phyloP scores from a whole-genome alignment of 1,284 basidiomycete species.

The Wolfiporia cocos region DNA sequence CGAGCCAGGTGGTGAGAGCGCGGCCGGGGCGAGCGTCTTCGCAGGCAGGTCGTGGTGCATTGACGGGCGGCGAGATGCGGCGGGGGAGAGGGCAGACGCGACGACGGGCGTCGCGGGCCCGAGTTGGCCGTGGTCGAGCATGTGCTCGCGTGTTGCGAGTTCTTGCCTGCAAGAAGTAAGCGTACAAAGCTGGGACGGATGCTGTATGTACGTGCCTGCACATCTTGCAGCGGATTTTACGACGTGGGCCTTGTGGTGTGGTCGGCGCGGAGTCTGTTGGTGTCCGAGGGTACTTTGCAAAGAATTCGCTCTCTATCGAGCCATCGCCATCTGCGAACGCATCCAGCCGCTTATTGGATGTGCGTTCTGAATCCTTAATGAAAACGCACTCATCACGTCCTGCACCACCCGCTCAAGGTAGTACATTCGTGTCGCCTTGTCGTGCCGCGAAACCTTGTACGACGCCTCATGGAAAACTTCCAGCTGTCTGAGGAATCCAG shows the following conservation, averaged over 20 bases:
- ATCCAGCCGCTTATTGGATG: conserved; percentile 11
- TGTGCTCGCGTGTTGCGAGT: conserved; percentile 83
- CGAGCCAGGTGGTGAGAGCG: conserved; percentile 7
- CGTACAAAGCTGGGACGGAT: background rate
- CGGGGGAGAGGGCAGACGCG: conserved; percentile 37
- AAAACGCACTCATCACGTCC: conserved; percentile 67
- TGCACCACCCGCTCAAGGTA: conserved; percentile 73
- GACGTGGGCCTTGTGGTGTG: conserved; percentile 49
- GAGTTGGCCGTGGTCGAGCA: conserved; percentile 84
- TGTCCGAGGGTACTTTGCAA: conserved; percentile 66
- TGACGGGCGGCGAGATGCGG: conserved; percentile 41
- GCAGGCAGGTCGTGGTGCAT: conserved; percentile 20
- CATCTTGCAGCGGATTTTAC: conserved; percentile 85
- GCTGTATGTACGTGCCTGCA: conserved; percentile 52
- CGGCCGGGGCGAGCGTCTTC: conserved; percentile 3
- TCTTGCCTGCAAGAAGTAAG: conserved; percentile 51
- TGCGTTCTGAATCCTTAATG: background rate
- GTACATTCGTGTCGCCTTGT: conserved; percentile 72
- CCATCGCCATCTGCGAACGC: conserved; percentile 65
- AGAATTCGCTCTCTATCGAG: conserved; percentile 59
- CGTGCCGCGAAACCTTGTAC: conserved; percentile 61
- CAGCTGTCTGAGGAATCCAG: conserved; percentile 73
- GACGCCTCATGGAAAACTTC: conserved; percentile 71
- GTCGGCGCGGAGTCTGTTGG: conserved; percentile 56
- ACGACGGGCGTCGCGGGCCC: conserved; percentile 54